Conservation (phyloP, 129 eudicot genomes). For the Flaveria robusta region DNA sequence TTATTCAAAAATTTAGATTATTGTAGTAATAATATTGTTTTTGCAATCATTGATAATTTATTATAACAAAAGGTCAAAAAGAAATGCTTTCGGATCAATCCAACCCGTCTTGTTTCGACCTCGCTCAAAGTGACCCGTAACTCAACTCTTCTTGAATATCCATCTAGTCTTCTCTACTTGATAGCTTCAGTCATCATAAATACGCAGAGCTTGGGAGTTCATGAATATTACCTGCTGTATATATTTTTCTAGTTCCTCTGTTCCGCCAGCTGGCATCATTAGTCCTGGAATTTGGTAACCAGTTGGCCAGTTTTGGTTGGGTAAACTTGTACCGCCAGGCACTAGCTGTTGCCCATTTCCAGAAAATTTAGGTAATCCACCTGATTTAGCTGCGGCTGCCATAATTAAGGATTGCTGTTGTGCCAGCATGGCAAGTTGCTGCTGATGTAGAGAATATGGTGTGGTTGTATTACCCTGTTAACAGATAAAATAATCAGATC, state of each 20-base stretch:
- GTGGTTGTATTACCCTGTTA: slow-evolving; percentile 65
- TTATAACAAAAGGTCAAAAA: not conserved
- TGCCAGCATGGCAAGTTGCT: slow-evolving; percentile 61
- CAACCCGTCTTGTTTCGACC: not conserved
- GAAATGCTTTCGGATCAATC: not conserved
- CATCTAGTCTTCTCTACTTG: not conserved
- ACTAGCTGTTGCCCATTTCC: slow-evolving; percentile 59
- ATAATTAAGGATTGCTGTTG: slow-evolving; percentile 75
- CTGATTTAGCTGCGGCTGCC: slow-evolving; percentile 85
- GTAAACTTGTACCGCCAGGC: slow-evolving; percentile 48
- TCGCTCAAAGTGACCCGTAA: not conserved
- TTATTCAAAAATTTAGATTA: not conserved
- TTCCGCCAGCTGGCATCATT: slow-evolving; percentile 61
- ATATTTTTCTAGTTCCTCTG: slow-evolving; percentile 53
- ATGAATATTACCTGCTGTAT: slow-evolving; percentile 58
- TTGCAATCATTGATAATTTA: not conserved
- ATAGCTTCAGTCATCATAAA: not conserved
- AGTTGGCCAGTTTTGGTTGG: slow-evolving; percentile 67
- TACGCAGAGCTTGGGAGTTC: not conserved
- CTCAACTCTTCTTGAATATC: not conserved
- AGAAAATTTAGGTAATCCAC: slow-evolving; percentile 50
- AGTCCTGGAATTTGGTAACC: slow-evolving; percentile 80
- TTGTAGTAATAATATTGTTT: not conserved
- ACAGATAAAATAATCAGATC: slow-evolving; percentile 5
- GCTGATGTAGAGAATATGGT: slow-evolving; percentile 52